Evolutionary conservation across 768 basidiomycete species (phyloP), one percentile per base, ranked within the genome.

Genomic region (Auricularia sp.): DNA sequence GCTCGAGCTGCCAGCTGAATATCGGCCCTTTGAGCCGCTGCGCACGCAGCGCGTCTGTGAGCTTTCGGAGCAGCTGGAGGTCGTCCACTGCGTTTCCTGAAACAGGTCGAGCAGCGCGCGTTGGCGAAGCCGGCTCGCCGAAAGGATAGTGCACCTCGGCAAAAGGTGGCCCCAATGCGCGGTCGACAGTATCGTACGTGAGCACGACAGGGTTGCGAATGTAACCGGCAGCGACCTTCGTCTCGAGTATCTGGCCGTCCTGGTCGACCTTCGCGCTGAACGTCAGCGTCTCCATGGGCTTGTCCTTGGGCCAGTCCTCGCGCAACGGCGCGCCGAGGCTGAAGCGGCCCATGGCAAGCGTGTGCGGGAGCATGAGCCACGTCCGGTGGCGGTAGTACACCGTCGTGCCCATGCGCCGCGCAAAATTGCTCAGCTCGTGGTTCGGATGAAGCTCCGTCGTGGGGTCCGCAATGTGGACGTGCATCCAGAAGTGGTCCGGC

Each of bases 381-480:
- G 85, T 80, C 33, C 80, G 77, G 65, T 91, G 84, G 0, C 80
- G 70, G 60, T 88, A 80, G 73, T 99, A 99, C 0, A 77, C 69
- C 0, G 90, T 82, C 54, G 79, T 71, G 2, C 77, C 77, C 64
- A 79, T 76, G 56, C 76, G 70, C 3, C 79, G 77, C 0, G 95
- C 95, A 3, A 78, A 74, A 34, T 78, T 74, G 1, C 88, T 80
- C 2, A 93, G 71, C 5, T 76, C 68, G 72, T 95, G 88, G 1
- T 79, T 80, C 0, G 89, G 90, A 21, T 87, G 87, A 33, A 99
- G 79, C 60, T 88, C 68, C 11, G 87, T 78, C 1, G 92, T 93
- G 0, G 95, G 95, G 72, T 99, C 97, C 10, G 97, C 95, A 64
- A 99, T 81, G 71, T 98, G 97, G 33, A 88, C 80, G 69, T 98